Conservation (phyloP, 108 stramenopile species). For the Nannochloropsis gaditana region DNA sequence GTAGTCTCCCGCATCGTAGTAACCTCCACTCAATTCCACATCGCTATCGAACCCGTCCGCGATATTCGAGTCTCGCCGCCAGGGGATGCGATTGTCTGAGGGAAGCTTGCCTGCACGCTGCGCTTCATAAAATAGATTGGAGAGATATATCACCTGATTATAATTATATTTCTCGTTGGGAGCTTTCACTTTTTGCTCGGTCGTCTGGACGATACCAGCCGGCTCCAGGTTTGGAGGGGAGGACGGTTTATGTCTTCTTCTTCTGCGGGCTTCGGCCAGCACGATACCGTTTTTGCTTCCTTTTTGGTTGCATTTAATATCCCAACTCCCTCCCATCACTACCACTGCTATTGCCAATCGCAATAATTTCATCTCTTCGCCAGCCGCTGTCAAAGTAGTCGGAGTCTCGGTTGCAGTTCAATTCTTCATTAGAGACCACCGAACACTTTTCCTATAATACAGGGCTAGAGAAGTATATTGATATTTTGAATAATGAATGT, state of each 20-base stretch:
- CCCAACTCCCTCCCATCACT: too few relatives aligned
- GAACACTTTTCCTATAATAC: too few relatives aligned
- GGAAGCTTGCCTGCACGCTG: slow-evolving; percentile 16
- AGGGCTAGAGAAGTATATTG: too few relatives aligned
- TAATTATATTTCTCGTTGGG: neutral
- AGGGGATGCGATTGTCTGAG: neutral
- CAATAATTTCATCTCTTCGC: too few relatives aligned
- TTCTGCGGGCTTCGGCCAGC: neutral
- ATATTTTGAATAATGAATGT: too few relatives aligned
- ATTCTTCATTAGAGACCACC: too few relatives aligned
- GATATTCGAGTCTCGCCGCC: slow-evolving; percentile 10
- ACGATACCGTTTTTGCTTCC: neutral
- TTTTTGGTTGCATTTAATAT: neutral
- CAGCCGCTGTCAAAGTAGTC: too few relatives aligned
- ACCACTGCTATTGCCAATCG: too few relatives aligned
- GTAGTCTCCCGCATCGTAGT: slow-evolving; percentile 10
- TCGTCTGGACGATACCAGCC: neutral
- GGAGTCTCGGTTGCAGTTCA: too few relatives aligned
- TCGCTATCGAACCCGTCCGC: neutral
- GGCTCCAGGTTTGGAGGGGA: neutral
- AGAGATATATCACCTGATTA: neutral
- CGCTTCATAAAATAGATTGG: slow-evolving; percentile 1
- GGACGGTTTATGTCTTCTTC: neutral
- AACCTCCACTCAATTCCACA: neutral
- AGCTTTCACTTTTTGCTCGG: neutral